A percentile compares a stretch with the other conserved stretches of the same genome.
Conservation (phyloP, 2,329 filamentous ascomycete genomes). For the Colletotrichum coccodes region DNA sequence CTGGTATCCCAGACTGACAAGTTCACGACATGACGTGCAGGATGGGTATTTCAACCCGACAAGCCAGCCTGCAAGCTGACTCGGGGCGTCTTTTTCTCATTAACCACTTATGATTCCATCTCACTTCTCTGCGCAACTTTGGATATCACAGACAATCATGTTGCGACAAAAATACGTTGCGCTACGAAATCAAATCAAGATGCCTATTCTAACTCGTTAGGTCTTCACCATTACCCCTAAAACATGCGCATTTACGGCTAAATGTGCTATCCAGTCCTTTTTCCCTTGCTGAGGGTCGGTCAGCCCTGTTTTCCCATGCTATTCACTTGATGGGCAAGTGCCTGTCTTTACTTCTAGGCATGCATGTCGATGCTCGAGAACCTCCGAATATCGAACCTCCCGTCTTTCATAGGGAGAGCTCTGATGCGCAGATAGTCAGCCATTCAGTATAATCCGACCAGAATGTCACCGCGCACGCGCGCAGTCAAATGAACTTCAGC, state of each 20-base stretch:
- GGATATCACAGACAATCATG: no score
- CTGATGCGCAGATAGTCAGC: not conserved
- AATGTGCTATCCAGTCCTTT: not conserved
- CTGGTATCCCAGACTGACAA: no score
- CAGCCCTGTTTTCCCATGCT: not conserved
- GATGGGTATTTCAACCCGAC: no score
- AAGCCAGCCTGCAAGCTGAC: no score
- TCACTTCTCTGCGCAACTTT: no score
- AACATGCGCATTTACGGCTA: not conserved
- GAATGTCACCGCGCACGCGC: constrained; percentile 69
- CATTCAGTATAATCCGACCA: constrained; percentile 63
- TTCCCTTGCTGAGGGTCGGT: not conserved
- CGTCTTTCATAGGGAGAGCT: not conserved
- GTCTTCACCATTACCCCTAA: not conserved
- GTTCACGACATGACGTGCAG: no score
- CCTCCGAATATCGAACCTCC: no score
- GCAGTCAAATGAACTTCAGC: constrained; percentile 72
- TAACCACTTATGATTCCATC: no score
- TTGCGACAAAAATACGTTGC: not conserved
- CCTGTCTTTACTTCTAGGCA: not conserved
- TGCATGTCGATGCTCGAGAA: not conserved
- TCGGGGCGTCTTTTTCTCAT: no score
- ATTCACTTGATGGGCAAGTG: not conserved
- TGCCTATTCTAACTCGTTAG: not conserved
- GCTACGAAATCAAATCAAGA: not conserved